phyloP scores from a whole-genome alignment of 495 filamentous ascomycete species.

The Lichenothelia convexa region DNA sequence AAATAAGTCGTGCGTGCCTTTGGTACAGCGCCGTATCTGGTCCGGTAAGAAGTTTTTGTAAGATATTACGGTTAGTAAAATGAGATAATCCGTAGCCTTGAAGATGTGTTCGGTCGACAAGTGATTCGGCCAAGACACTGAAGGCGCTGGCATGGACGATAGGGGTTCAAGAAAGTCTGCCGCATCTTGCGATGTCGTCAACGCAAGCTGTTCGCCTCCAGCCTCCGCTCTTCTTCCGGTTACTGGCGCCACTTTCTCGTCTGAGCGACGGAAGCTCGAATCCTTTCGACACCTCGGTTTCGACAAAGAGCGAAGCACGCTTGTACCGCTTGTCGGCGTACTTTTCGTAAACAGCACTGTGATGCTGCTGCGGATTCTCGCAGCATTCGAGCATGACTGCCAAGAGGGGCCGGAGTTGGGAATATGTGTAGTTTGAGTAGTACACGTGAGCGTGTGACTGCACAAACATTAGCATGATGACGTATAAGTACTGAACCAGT shows the following conservation, averaged over 20 bases:
- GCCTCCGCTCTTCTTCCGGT: constrained; percentile 3
- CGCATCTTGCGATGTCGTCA: no score
- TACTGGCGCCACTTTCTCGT: constrained; percentile 12
- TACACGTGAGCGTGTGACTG: constrained; percentile 68
- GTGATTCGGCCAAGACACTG: no score
- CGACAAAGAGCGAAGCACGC: constrained; percentile 60
- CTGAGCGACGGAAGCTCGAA: constrained; percentile 20
- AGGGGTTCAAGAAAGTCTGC: no score
- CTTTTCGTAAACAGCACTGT: constrained; percentile 76
- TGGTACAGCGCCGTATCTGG: no score
- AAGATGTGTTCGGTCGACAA: no score
- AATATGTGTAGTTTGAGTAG: constrained; percentile 81
- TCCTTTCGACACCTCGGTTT: constrained; percentile 45
- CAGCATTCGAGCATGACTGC: constrained; percentile 71
- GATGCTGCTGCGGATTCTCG: constrained; percentile 60
- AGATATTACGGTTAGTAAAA: no score
- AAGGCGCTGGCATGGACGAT: no score
- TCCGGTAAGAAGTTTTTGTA: no score
- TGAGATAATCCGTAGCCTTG: no score
- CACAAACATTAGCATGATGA: constrained; percentile 11
- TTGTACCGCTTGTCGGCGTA: constrained; percentile 72
- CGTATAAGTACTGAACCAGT: constrained; percentile 1
- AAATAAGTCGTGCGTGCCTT: no score
- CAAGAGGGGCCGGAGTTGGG: constrained; percentile 62
- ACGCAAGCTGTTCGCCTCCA: constrained; percentile 16